Base-by-base conservation (phyloP, 2,329 filamentous ascomycete species). In the Clonostachys byssicola region DNA sequence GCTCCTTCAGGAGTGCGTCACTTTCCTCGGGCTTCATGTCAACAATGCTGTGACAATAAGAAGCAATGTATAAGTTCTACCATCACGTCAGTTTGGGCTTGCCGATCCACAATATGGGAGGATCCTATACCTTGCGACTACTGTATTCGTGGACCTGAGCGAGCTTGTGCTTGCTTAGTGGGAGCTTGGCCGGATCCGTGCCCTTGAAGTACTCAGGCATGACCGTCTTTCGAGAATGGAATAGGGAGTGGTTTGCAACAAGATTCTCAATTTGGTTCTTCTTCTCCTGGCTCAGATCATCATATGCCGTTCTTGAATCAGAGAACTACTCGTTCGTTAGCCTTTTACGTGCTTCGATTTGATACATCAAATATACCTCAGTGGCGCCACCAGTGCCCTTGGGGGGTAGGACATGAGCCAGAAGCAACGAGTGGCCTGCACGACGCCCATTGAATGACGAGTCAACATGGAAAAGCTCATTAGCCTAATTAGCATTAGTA, bases 381-480 rank as follows among this genome's bases (percentile, higher is more conserved):
- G 77, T 81, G 42, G 72, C 66, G 18, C 76, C 77, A 17, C 76
- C 76, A 1, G 61, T 66, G 2, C 65, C 66, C 0, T 59, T 41
- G 0, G 77, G 77, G 1, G 78, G 77, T 8, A 81, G 64, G 47
- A 65, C 60, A 30, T 71, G 68, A 5, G 77, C 77, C 5, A 70
- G 67, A 1, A 81, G 66, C 13, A 81, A 63, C 8, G 73, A 79
- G 60, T 72, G 77, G 3, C 68, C 70, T 0, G 76, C 74, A 23
- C 78, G 69, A 4, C 72, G 73, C 7, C 75, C 73, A 53, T 81
- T 80, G 63, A 77, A 81, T 17, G 70, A 72, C 16, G 71, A 76
- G 58, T 81, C 78, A 13, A 71, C 71, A 50, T 82, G 78, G 60
- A 77, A 82, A 12, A 80, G 64, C 2, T 57, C 60, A 54, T 81